Evolutionary conservation across 2,329 filamentous ascomycete genomes (phyloP), one percentile per base, ranked within the genome.

Genomic region (Colletotrichum abscissum): DNA sequence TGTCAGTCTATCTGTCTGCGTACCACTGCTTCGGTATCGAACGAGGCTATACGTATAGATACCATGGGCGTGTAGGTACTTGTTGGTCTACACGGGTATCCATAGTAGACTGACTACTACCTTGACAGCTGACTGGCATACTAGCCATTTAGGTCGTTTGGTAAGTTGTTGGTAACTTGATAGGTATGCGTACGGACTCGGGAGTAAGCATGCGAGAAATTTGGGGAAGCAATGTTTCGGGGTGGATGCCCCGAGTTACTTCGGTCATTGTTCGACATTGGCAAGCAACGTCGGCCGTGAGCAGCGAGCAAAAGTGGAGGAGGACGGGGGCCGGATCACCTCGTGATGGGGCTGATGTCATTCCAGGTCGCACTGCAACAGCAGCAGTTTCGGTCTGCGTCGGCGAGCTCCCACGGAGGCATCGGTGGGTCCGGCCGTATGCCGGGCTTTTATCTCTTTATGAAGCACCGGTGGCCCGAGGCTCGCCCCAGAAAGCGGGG

Each of bases 371-470:
- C 70, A 66, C 58, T 67, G 57, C 57, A 38, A 72, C 72, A 42
- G 58, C 55, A 33, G 52, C 33, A 63, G 60, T 72, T 72, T 74
- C 72, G 67, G 67, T 49, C 71, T 73, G 56, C 62, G 56, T 73
- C 71, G 72, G 72, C 62, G 62, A 72, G 33, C 57, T 63, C 68
- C 19, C 63, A 72, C 68, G 63, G 69, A 63, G 58, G 68, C 56
- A 42, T 58, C 67, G 68, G 69, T 72, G 68, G 68, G 57, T 63
- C 68, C 72, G 72, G 68, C 72, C 72, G 71, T 63, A 72, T 63
- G 72, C 72, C 72, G 72, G 72, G 72, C 54, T 63, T 54, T 63
- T 67, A 63, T 33, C 30, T 26, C 22, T 42, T 22, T 35, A 26
- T 56, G 33, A 52, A 71, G 63, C 71, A 67, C 72, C 68, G 68